Conservation (phyloP, 331 rosid species). For the Dryas integrifolia region DNA sequence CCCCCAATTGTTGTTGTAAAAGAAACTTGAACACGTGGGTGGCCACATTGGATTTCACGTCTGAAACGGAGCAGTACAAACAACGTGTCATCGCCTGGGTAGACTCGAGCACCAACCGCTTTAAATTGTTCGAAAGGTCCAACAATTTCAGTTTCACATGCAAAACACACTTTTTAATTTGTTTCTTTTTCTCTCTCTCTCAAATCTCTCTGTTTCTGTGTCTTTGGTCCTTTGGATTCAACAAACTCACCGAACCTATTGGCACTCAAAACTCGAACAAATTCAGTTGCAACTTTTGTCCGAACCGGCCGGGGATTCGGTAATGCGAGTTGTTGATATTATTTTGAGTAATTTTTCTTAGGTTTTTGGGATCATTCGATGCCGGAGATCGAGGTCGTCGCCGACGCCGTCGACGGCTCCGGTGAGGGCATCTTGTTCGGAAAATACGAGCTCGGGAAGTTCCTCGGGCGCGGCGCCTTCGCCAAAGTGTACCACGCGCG, state of each 20-base stretch:
- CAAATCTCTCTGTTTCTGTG: background rate
- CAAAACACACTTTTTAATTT: background rate
- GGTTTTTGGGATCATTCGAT: background rate
- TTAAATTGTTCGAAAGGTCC: background rate
- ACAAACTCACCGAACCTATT: no score
- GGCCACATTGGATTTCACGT: background rate
- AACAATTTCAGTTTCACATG: background rate
- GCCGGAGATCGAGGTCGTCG: conserved; percentile 20
- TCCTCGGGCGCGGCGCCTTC: conserved; percentile 70
- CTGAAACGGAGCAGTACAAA: background rate
- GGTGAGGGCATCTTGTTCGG: conserved; percentile 42
- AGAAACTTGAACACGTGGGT: conserved; percentile 1
- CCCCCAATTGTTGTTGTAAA: background rate
- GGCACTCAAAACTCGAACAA: no score
- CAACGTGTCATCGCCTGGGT: background rate
- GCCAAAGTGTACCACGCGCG: conserved; percentile 80
- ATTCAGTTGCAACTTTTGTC: no score
- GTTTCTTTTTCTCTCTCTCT: background rate
- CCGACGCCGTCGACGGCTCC: background rate
- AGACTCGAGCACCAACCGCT: background rate
- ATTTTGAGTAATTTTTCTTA: no score
- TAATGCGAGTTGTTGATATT: background rate
- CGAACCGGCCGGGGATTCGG: background rate
- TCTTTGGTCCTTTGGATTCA: no score
- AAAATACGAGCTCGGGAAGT: conserved; percentile 51